Evolutionary conservation across 2,329 filamentous ascomycete genomes (phyloP).

Genomic region (Trichoderma polysporum): DNA sequence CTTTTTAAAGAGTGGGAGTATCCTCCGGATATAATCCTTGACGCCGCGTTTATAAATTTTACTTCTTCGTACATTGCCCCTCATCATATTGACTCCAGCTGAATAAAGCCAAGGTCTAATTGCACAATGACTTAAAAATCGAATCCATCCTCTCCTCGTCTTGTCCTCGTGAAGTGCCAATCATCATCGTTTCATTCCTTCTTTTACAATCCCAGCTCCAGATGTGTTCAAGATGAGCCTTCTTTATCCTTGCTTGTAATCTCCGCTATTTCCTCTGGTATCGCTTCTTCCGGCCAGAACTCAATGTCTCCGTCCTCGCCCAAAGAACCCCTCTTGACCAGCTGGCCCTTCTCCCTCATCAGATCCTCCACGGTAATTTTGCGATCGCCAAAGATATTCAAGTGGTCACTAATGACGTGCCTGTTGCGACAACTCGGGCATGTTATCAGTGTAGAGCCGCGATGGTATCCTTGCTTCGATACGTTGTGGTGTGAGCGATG

Average conservation of each 20-base stretch:
- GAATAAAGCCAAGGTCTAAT: not conserved
- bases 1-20: not conserved
- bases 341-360: constrained; percentile 70
- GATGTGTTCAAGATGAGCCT: not conserved
- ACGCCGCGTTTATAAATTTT: constrained; percentile 15
- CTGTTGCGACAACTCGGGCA: constrained; percentile 84
- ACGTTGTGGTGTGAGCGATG: constrained; percentile 79
- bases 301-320: constrained; percentile 83
- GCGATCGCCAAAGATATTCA: constrained; percentile 72
- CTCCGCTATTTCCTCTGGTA: constrained; percentile 24
- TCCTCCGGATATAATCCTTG: not conserved
- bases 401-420: constrained; percentile 89
- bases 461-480: constrained; percentile 93
- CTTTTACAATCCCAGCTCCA: not conserved
- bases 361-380: constrained; percentile 74
- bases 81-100: not conserved
- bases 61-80: constrained; percentile 12
- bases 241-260: constrained; percentile 17
- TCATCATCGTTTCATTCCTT: not conserved
- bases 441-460: constrained; percentile 82
- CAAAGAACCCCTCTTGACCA: constrained; percentile 69
- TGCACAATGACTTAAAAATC: not conserved
- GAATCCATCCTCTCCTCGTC: too few relatives aligned
- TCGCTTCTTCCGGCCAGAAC: constrained; percentile 75
- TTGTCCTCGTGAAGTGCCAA: not conserved